phyloP scores from a whole-genome alignment of 192 early-diverging fungal genomes.

The Dissophora ornata region DNA sequence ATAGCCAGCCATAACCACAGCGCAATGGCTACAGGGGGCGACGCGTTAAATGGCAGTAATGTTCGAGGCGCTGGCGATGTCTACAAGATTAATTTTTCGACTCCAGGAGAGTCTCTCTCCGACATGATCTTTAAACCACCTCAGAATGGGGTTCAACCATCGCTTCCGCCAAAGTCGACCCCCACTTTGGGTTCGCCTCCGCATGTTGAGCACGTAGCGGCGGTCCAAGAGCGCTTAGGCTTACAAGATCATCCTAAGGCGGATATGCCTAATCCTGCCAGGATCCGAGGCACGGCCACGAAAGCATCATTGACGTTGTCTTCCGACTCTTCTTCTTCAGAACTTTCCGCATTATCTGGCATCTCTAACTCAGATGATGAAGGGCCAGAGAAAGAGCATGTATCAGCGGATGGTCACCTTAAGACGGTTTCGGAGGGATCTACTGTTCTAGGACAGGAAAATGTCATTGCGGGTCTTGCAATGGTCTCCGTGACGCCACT shows the following conservation, averaged over 20 bases:
- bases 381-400: background rate
- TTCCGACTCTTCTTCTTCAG: constrained; percentile 41
- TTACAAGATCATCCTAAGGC: background rate
- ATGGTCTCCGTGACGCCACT: constrained; percentile 11
- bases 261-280: constrained; percentile 15
- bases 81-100: constrained; percentile 17
- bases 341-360: constrained; percentile 8
- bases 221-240: background rate
- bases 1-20: constrained; percentile 23
- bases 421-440: background rate
- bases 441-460: background rate
- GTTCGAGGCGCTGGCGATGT: background rate
- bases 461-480: constrained; percentile 12
- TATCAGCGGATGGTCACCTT: background rate
- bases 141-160: background rate
- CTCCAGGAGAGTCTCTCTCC: constrained; percentile 25
- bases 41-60: background rate
- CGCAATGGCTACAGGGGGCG: background rate
- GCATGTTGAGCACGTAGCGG: background rate
- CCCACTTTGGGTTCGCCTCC: background rate
- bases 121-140: constrained; percentile 36
- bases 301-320: constrained; percentile 39
- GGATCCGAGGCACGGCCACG: constrained; percentile 26
- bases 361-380: background rate
- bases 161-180: background rate